phyloP scores from a whole-genome alignment of 306 rosid genomes.

The Inga oerstediana region DNA sequence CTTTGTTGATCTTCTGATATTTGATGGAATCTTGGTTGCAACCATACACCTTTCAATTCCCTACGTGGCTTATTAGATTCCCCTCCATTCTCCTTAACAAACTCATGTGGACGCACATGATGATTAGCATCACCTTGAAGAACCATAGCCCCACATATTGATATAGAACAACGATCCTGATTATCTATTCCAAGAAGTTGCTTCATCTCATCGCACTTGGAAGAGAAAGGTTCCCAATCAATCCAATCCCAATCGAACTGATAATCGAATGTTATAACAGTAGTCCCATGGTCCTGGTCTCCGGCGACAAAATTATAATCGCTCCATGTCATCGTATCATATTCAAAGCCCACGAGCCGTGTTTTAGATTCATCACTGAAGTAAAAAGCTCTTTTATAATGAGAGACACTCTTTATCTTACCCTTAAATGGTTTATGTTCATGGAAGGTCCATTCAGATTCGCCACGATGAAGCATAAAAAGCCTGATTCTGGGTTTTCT shows the following conservation, averaged over 20 bases:
- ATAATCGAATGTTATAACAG: no score
- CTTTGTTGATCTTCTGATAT: neutral
- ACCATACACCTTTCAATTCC: conserved; percentile 33
- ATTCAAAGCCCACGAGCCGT: neutral
- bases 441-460: neutral
- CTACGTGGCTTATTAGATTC: neutral
- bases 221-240: neutral
- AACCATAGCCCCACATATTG: neutral
- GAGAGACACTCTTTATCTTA: neutral
- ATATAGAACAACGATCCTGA: neutral
- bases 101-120: neutral
- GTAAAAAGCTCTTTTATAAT: neutral
- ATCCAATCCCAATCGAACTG: neutral
- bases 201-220: neutral
- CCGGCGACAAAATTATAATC: neutral
- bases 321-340: neutral
- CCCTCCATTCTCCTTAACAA: neutral
- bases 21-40: conserved; percentile 32
- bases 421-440: neutral
- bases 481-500: neutral
- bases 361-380: neutral
- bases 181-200: neutral
- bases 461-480: neutral
- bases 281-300: no score
- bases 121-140: neutral